These are phyloP conservation scores for Byssochlamys sp. DNA, from an alignment of 2,329 filamentous ascomycete species.

Conservation along the genomic window DNA sequence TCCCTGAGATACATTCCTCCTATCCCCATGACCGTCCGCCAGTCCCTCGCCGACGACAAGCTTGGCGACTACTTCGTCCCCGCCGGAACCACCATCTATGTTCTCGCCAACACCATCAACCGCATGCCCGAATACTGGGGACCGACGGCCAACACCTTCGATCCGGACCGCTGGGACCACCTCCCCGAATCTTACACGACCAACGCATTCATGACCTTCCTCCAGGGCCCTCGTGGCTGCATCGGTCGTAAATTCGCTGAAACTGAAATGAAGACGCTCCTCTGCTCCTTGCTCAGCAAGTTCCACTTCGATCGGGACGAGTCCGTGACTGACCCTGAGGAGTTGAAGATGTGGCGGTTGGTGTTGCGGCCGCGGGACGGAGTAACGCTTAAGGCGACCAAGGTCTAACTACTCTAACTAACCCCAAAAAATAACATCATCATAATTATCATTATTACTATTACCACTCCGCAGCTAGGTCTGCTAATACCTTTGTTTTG, in stretches of 20 bases:
- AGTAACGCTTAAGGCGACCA: conserved; percentile 29
- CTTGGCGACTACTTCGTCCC: conserved; percentile 35
- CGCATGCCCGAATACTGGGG: conserved; percentile 34
- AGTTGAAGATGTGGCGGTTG: conserved; percentile 42
- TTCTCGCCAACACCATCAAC: conserved; percentile 36
- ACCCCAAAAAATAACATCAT: not conserved
- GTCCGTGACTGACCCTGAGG: conserved; percentile 32
- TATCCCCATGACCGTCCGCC: conserved; percentile 39
- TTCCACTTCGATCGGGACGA: conserved; percentile 28
- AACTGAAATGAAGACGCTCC: conserved; percentile 26
- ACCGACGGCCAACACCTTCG: conserved; percentile 30
- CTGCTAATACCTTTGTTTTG: not conserved
- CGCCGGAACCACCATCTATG: conserved; percentile 35
- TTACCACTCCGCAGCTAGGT: not conserved
- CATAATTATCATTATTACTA: not conserved
- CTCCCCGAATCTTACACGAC: conserved; percentile 28
- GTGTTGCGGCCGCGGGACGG: conserved; percentile 39
- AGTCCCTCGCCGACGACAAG: conserved; percentile 30
- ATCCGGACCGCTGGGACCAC: conserved; percentile 36
- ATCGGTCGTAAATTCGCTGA: conserved; percentile 27
- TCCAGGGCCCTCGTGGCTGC: conserved; percentile 23
- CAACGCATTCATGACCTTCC: conserved; percentile 27
- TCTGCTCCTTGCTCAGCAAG: conserved; percentile 25
- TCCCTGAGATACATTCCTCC: conserved; percentile 39
- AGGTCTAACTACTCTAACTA: conserved; percentile 2